Conservation (phyloP, 176 grass and related monocot species). For the Cenchrus purpureus region DNA sequence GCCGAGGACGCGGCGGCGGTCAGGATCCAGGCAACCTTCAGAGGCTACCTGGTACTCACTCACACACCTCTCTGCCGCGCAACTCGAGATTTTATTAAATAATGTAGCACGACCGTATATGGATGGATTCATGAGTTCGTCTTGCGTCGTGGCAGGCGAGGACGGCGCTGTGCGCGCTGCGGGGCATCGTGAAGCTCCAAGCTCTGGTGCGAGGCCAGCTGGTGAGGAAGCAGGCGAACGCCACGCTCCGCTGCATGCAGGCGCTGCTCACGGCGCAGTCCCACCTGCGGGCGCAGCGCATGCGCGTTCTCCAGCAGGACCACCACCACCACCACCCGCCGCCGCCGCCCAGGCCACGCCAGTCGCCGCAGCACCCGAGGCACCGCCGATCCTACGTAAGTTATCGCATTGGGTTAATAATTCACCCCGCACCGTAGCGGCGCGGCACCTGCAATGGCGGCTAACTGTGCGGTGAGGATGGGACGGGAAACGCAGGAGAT, state of each 20-base stretch:
- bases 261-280: conserved; percentile 71
- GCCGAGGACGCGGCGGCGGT: conserved; percentile 61
- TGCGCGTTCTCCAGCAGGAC: conserved; percentile 50
- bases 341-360: conserved; percentile 46
- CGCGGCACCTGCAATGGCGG: not conserved
- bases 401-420: not conserved
- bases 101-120: not conserved
- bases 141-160: conserved; percentile 55
- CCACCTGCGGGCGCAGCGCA: conserved; percentile 62
- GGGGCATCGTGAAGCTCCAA: conserved; percentile 85
- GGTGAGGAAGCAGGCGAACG: conserved; percentile 85
- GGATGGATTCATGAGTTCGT: not conserved
- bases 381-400: conserved; percentile 65
- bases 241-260: conserved; percentile 89
- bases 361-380: conserved; percentile 62
- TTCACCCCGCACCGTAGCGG: too few species aligned
- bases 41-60: conserved; percentile 71
- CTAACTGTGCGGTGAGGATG: not conserved
- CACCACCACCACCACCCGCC: conserved; percentile 30
- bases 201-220: conserved; percentile 79
- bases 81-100: not conserved
- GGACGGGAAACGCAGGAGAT: conserved; percentile 54
- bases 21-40: conserved; percentile 80
- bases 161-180: conserved; percentile 76
- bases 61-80: not conserved